Percentiles rank a stretch among this genome's conserved stretches.
Conservation (phyloP, 78 protist species). For the Monosiga brevicollis region DNA sequence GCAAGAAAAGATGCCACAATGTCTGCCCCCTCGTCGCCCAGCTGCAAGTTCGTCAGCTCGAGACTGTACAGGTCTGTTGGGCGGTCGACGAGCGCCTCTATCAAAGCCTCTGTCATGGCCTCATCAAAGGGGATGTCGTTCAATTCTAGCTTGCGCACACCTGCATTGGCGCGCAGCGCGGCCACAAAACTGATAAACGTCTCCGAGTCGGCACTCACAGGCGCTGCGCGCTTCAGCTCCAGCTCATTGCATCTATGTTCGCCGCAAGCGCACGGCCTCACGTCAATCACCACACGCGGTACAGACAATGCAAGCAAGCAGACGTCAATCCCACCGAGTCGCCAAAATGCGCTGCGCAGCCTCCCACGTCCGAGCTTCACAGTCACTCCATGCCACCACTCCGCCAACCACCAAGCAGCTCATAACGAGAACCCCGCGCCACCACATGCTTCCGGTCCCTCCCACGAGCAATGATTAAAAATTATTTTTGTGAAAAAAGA, state of each 20-base stretch:
- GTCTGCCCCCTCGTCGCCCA: background rate
- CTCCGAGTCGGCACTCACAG: background rate
- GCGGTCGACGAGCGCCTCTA: background rate
- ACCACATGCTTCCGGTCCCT: no score
- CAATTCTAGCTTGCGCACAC: background rate
- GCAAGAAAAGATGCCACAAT: background rate
- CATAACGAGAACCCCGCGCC: no score
- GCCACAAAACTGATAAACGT: background rate
- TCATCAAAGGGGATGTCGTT: background rate
- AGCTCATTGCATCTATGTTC: background rate
- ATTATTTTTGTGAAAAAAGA: background rate
- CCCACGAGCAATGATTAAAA: no score
- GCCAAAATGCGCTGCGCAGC: no score
- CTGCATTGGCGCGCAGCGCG: background rate
- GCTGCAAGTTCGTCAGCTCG: background rate
- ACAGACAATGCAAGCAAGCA: no score
- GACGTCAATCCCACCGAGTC: no score
- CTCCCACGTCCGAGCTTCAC: no score
- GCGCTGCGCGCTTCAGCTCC: background rate
- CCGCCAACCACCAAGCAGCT: no score
- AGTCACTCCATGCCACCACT: no score
- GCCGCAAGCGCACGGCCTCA: no score
- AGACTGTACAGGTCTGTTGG: background rate
- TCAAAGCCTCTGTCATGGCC: background rate
- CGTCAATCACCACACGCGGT: no score